These are phyloP conservation scores for Torrubiella hemipterigena DNA, from an alignment of 2,329 filamentous ascomycete genomes.

Conservation along the genomic window DNA sequence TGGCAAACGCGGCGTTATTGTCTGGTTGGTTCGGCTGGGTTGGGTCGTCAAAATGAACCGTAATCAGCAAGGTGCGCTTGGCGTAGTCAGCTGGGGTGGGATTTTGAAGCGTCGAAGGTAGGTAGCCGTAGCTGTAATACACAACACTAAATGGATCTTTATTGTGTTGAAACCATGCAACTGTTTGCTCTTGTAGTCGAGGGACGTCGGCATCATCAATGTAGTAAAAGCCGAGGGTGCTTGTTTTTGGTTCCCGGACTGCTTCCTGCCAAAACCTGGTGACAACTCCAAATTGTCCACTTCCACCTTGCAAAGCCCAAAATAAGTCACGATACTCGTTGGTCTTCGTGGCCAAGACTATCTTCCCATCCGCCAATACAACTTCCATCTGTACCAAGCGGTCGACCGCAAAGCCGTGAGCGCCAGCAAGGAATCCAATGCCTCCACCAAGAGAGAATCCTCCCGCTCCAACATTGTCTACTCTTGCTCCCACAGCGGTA, in stretches of 20 bases:
- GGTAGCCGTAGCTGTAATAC: conserved; percentile 5
- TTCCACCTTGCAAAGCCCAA: conserved; percentile 14
- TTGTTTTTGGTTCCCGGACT: conserved; percentile 2
- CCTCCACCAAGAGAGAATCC: conserved; percentile 34
- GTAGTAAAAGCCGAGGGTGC: conserved; percentile 5
- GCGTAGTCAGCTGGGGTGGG: conserved; percentile 1
- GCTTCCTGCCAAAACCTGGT: conserved; percentile 11
- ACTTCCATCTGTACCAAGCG: conserved; percentile 29
- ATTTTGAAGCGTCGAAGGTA: neutral
- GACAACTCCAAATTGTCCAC: conserved; percentile 25
- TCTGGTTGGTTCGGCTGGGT: neutral
- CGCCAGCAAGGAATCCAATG: conserved; percentile 32
- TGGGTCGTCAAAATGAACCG: conserved; percentile 4
- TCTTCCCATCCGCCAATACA: conserved; percentile 28
- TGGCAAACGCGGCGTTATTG: neutral
- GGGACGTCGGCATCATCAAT: conserved; percentile 2
- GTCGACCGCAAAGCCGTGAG: conserved; percentile 32
- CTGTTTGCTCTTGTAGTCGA: conserved; percentile 1
- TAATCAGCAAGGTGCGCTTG: conserved; percentile 4
- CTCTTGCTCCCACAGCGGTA: conserved; percentile 22
- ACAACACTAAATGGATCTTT: conserved; percentile 4
- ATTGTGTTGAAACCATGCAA: conserved; percentile 3
- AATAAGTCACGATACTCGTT: conserved; percentile 17
- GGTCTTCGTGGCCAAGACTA: conserved; percentile 25
- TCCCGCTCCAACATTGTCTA: conserved; percentile 27